Conservation (phyloP, 1,284 basidiomycete species). For the Boletus holoroseus region DNA sequence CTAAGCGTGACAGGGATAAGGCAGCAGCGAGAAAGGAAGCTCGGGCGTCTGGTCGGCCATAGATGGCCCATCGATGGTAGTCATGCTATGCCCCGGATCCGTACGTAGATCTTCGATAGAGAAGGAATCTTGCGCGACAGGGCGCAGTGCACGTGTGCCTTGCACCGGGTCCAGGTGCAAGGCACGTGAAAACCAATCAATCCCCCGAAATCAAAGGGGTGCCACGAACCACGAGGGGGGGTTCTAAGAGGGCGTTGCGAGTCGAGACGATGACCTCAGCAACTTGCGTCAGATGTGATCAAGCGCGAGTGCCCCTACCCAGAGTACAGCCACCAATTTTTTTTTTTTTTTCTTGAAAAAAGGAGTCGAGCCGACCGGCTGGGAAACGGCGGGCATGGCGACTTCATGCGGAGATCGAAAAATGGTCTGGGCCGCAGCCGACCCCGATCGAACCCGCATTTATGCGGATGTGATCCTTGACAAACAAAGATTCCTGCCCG, state of each 20-base stretch:
- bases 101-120: slow-evolving; percentile 13
- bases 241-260: slow-evolving; percentile 13
- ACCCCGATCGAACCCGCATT: slow-evolving; percentile 38
- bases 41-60: slow-evolving; percentile 34
- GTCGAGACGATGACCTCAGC: neutral
- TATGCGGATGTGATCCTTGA: slow-evolving; percentile 33
- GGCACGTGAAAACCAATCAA: slow-evolving; percentile 30
- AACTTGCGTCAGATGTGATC: neutral
- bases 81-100: too few species aligned
- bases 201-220: slow-evolving; percentile 30
- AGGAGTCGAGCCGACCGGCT: slow-evolving; percentile 20
- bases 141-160: slow-evolving; percentile 21
- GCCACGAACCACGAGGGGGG: slow-evolving; percentile 27
- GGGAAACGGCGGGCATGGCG: slow-evolving; percentile 23
- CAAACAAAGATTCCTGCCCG: slow-evolving; percentile 37
- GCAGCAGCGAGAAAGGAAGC: slow-evolving; percentile 54
- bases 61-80: slow-evolving; percentile 10
- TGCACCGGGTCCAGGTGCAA: slow-evolving; percentile 25
- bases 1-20: slow-evolving; percentile 71
- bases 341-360: slow-evolving; percentile 9
- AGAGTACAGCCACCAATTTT: neutral
- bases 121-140: slow-evolving; percentile 13
- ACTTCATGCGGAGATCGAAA: slow-evolving; percentile 35
- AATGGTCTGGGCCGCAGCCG: slow-evolving; percentile 35
- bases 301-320: too few species aligned